Base-by-base conservation (phyloP, 139 green algal species). In the Desmodesmus armatus region DNA sequence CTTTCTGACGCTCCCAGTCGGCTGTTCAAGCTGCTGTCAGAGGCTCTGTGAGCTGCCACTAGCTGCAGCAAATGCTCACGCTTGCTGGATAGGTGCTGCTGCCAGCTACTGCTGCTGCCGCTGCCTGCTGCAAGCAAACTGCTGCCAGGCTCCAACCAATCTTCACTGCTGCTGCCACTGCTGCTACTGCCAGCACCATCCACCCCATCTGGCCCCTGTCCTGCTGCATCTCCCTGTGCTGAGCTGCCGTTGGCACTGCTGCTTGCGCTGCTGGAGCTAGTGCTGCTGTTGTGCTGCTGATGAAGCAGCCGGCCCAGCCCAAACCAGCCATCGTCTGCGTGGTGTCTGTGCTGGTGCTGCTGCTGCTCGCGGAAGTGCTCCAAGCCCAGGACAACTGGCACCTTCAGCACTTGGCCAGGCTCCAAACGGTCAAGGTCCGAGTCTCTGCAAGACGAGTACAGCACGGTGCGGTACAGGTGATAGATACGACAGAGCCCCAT, bases 161-260 rank as follows among this genome's bases (percentile, higher is more conserved):
- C 60, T 15, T 58, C 47, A 58, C 47, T 58, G 25, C 60, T 69
- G 60, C 60, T n/a, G n/a, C n/a, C n/a, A n/a, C n/a, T 55, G n/a
- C n/a, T n/a, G n/a, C n/a, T 69, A 29, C 60, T 69, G 60, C 27
- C n/a, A 35, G 58, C 21, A 15, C 33, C 58, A 35, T 27, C 33
- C 7, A 21, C 93, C 73, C 94, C 80, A 9, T 69, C 65, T 4
- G 92, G 92, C 3, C 81, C 85, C 17, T 89, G 67, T 35, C 60
- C 78, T 70, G 88, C 85, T 11, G 87, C 90, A 15, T 76, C 74
- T 62, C 51, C 15, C 31, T 37, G 51, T 70, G 35, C 23, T 71
- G 27, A 17, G 25, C 7, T 65, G 11, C 31, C 17, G 11, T 37
- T 9, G 40, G 17, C 47, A 55, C 55, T 83, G 77, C 23, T 39